These are phyloP conservation scores for Phalaenopsis aphrodite DNA, from an alignment of 106 monocot genomes.

Conservation along the genomic window DNA sequence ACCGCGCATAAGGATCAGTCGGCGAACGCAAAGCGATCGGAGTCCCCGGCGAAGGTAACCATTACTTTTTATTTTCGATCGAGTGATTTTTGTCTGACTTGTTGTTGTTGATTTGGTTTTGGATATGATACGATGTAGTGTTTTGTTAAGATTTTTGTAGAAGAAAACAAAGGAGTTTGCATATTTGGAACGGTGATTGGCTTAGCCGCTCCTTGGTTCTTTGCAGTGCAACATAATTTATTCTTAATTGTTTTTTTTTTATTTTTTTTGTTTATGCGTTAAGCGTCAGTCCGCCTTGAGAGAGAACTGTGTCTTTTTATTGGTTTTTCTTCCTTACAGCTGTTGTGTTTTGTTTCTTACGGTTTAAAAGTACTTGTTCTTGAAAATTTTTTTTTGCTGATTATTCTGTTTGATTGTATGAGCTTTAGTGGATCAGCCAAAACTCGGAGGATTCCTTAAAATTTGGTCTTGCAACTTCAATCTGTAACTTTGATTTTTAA, in stretches of 20 bases:
- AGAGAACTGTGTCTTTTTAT: not conserved
- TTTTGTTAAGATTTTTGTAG: not conserved
- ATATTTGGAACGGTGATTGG: not conserved
- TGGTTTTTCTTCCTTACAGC: not conserved
- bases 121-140: not conserved
- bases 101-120: not conserved
- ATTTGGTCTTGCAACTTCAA: not conserved
- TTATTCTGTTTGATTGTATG: not conserved
- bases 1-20: slow-evolving; percentile 30
- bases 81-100: not conserved
- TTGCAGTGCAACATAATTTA: not conserved
- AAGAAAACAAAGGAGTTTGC: not conserved
- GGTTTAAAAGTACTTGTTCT: not conserved
- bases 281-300: not conserved
- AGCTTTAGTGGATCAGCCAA: not conserved
- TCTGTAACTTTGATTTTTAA: not conserved
- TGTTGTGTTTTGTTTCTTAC: not conserved
- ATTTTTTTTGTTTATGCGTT: not conserved
- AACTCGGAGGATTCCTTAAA: not conserved
- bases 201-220: not conserved
- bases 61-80: not conserved
- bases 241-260: not conserved
- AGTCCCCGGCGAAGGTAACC: slow-evolving; percentile 49
- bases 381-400: not conserved
- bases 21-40: slow-evolving; percentile 45